Percentiles rank a stretch among this genome's conserved stretches.
Conservation (phyloP, 768 basidiomycete genomes). For the Suillus sp. region DNA sequence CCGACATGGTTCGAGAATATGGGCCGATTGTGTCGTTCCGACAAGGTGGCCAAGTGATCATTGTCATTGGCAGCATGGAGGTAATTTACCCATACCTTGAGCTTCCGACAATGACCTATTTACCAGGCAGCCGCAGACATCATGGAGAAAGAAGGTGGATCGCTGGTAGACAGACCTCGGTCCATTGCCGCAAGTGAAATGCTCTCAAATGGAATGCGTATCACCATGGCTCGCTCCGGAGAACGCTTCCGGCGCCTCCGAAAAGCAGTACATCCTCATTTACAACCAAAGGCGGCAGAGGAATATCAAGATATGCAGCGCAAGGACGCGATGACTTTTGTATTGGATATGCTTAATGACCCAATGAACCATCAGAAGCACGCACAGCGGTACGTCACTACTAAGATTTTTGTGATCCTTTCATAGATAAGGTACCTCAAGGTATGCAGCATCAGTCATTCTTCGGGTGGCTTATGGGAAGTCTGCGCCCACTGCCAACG, state of each 20-base stretch:
- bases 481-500: slow-evolving; percentile 20
- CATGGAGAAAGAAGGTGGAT: slow-evolving; percentile 60
- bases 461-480: slow-evolving; percentile 31
- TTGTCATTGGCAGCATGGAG: slow-evolving; percentile 24
- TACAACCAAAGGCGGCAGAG: slow-evolving; percentile 50
- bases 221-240: slow-evolving; percentile 49
- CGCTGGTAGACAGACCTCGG: slow-evolving; percentile 50
- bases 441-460: slow-evolving; percentile 26
- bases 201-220: slow-evolving; percentile 55
- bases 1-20: slow-evolving; percentile 54
- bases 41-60: slow-evolving; percentile 37
- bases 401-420: not conserved
- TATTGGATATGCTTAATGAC: slow-evolving; percentile 25
- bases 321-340: slow-evolving; percentile 24
- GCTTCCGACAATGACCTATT: slow-evolving; percentile 35
- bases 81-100: slow-evolving; percentile 13
- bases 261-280: slow-evolving; percentile 54
- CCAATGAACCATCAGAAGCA: slow-evolving; percentile 17
- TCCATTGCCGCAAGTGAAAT: slow-evolving; percentile 56
- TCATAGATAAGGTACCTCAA: slow-evolving; percentile 7
- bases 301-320: slow-evolving; percentile 49
- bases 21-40: slow-evolving; percentile 57
- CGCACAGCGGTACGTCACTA: slow-evolving; percentile 19
- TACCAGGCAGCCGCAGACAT: slow-evolving; percentile 57
- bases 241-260: slow-evolving; percentile 57